phyloP scores from a whole-genome alignment of 805 yeast genomes.

The Pichia deserticola region DNA sequence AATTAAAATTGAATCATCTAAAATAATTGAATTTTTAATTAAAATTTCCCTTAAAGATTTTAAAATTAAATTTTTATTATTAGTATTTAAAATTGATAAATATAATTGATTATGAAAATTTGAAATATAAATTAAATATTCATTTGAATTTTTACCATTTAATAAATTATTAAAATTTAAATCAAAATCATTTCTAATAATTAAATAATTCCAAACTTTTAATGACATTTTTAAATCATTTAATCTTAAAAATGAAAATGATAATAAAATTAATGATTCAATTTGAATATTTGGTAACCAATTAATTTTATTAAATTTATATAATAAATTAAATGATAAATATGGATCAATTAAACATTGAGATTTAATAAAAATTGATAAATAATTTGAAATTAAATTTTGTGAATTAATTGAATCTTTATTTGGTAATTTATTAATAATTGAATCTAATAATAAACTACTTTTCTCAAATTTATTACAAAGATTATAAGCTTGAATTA shows the following conservation, averaged over 20 bases:
- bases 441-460: constrained; percentile 48
- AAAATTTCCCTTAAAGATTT: constrained; percentile 25
- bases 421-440: constrained; percentile 29
- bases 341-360: constrained; percentile 20
- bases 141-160: background rate
- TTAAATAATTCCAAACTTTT: constrained; percentile 26
- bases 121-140: constrained; percentile 12
- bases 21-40: constrained; percentile 20
- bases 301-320: constrained; percentile 22
- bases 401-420: constrained; percentile 8
- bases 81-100: constrained; percentile 15
- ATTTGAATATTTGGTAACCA: constrained; percentile 31
- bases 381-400: constrained; percentile 13
- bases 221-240: constrained; percentile 19
- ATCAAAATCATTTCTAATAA: constrained; percentile 29
- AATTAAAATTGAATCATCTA: constrained; percentile 19
- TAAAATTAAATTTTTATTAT: constrained; percentile 19
- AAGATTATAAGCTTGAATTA: constrained; percentile 45
- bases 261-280: constrained; percentile 19
- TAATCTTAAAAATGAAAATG: constrained; percentile 18
- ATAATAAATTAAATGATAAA: constrained; percentile 19
- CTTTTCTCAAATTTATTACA: constrained; percentile 45
- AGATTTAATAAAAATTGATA: constrained; percentile 24
- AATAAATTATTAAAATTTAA: constrained; percentile 9
- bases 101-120: constrained; percentile 19